Conservation (phyloP, 164 flowering plant species). For the Stephania cephalantha region DNA sequence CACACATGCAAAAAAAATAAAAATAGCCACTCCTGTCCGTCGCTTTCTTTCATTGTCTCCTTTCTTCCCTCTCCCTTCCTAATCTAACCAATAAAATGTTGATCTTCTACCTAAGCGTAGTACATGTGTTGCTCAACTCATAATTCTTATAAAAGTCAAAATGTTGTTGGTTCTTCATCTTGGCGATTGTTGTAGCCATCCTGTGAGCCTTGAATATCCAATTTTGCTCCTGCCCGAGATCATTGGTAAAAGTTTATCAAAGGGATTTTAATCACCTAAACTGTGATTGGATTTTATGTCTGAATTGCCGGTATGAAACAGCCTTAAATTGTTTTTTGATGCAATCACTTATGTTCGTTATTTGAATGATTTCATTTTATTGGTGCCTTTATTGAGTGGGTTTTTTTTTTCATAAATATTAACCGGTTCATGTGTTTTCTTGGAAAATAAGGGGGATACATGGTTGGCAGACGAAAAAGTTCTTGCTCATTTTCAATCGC, state of each 20-base stretch:
- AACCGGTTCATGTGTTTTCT: constrained; percentile 8
- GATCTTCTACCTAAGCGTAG: not conserved
- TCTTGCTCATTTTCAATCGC: constrained; percentile 65
- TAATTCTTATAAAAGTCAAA: not conserved
- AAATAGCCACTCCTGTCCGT: too few species aligned
- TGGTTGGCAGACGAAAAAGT: constrained; percentile 77
- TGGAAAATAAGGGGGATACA: constrained; percentile 46
- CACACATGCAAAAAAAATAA: too few species aligned
- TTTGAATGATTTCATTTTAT: not conserved
- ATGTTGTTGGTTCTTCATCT: not conserved
- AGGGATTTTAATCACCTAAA: too few species aligned
- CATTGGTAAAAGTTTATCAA: not conserved
- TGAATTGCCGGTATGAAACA: not conserved
- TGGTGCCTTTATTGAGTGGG: not conserved
- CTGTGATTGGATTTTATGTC: not conserved
- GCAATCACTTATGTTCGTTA: not conserved
- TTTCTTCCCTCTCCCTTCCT: not conserved
- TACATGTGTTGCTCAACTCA: not conserved
- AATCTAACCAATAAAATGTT: not conserved
- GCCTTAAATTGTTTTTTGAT: too few species aligned
- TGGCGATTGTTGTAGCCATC: not conserved
- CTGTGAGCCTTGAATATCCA: not conserved
- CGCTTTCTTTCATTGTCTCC: not conserved
- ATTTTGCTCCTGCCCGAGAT: not conserved
- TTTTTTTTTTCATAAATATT: constrained; percentile 1